Conservation (phyloP, 345 rosid genomes). For the Syzygium aromaticum region DNA sequence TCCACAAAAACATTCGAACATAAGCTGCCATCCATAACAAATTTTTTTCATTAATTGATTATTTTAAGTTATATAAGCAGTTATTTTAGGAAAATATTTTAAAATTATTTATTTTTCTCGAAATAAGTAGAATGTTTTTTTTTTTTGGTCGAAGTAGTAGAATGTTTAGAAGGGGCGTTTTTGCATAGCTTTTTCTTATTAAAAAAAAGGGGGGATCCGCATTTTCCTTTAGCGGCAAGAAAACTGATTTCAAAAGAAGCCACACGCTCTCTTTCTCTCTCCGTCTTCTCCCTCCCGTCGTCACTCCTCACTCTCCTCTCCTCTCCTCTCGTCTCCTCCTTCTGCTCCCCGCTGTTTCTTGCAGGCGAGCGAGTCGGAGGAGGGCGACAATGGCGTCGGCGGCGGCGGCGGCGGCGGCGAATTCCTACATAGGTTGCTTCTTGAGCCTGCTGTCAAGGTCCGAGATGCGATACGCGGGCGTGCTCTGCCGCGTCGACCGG, state of each 20-base stretch:
- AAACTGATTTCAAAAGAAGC: not conserved
- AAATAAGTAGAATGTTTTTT: too few relatives aligned
- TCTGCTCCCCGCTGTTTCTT: not conserved
- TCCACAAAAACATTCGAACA: too few relatives aligned
- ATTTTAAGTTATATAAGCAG: too few relatives aligned
- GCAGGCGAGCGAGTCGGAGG: not conserved
- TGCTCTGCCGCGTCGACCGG: slow-evolving; percentile 27
- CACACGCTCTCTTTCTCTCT: not conserved
- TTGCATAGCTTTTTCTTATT: not conserved
- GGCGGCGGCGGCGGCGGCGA: slow-evolving; percentile 7
- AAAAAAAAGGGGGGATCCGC: not conserved
- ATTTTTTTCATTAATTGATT: too few relatives aligned
- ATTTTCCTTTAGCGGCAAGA: not conserved
- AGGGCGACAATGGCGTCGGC: not conserved
- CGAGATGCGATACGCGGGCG: slow-evolving; percentile 45
- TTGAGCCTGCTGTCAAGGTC: slow-evolving; percentile 36
- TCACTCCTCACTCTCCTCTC: not conserved
- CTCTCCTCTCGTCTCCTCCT: not conserved
- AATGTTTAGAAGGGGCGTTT: too few relatives aligned
- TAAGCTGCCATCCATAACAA: too few relatives aligned
- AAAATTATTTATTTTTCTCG: too few relatives aligned
- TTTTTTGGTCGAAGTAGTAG: too few relatives aligned
- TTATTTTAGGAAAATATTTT: too few relatives aligned
- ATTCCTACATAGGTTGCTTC: slow-evolving; percentile 30
- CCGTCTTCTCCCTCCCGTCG: not conserved